Base-by-base conservation (phyloP, 1,284 basidiomycete genomes). In the Trichosporon sp. region DNA sequence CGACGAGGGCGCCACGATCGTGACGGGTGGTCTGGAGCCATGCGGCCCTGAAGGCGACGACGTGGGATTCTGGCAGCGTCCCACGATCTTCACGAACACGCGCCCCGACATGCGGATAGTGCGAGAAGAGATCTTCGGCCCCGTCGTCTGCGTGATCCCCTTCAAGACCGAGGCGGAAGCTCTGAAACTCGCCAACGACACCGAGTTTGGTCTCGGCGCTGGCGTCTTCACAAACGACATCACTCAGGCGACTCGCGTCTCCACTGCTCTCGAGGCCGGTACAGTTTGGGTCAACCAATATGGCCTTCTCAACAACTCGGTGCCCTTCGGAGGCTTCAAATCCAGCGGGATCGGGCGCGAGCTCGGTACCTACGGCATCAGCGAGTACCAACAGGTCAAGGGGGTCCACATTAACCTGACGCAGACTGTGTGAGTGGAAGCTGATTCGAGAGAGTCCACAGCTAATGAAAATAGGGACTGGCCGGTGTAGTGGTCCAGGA, bases 251-350 rank as follows among this genome's bases (percentile, higher is more conserved):
- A 91, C 92, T 87, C 88, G 94, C 48, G 91, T 96, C 48, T 89
- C 92, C 1, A 88, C 88, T 37, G 90, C 89, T 35, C 85, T 97
- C 48, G 91, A 94, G 78, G 93, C 94, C n/a, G 94, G 94, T 5
- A 85, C 84, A 0, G 83, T 94, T 40, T 95, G 93, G 93, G 87
- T 93, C 71, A 96, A 96, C 83, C 90, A 93, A 81, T 96, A 96
- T 84, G 92, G 91, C 76, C 70, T 92, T 4, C 81, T 94, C 66
- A 88, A 88, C 80, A 92, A 91, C 81, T 92, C 92, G 71, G 92
- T 93, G 51, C 95, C 96, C 0, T 97, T 97, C 77, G 96, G 95
- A 26, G 95, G 96, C 16, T 95, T 93, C 87, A 96, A 95, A 84
- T 90, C 90, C 78, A 89, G 88, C 71, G 91, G 91, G n/a, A 88